These are phyloP conservation scores for Inga leiocalycina DNA, from an alignment of 306 rosid genomes.

Conservation along the genomic window DNA sequence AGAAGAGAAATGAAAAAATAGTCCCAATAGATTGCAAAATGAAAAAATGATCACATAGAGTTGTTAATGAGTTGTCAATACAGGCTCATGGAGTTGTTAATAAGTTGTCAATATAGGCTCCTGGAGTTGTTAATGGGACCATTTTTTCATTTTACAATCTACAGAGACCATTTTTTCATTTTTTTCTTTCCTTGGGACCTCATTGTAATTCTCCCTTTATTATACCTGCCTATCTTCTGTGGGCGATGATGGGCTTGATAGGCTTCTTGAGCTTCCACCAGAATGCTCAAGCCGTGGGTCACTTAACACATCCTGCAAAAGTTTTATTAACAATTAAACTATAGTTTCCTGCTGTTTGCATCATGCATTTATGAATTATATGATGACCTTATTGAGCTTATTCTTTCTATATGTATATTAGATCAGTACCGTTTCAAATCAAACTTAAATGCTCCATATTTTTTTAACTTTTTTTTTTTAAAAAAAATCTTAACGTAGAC, in stretches of 20 bases:
- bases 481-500: neutral
- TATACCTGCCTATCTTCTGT: constrained; percentile 38
- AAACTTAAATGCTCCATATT: neutral
- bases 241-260: constrained; percentile 41
- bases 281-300: constrained; percentile 44
- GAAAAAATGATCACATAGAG: too few species aligned
- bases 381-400: neutral
- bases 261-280: constrained; percentile 48
- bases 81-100: too few species aligned
- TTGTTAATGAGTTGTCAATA: too few species aligned
- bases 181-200: too few species aligned
- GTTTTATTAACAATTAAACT: neutral
- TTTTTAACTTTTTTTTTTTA: neutral
- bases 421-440: neutral
- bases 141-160: too few species aligned
- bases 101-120: too few species aligned
- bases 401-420: neutral
- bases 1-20: too few species aligned
- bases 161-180: too few species aligned
- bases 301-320: constrained; percentile 60
- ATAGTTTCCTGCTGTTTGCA: neutral
- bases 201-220: too few species aligned
- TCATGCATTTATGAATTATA: too few species aligned
- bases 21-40: too few species aligned
- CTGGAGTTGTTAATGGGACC: too few species aligned